Conservation (phyloP, 495 filamentous ascomycete species). For the Talaromyces adpressus region DNA sequence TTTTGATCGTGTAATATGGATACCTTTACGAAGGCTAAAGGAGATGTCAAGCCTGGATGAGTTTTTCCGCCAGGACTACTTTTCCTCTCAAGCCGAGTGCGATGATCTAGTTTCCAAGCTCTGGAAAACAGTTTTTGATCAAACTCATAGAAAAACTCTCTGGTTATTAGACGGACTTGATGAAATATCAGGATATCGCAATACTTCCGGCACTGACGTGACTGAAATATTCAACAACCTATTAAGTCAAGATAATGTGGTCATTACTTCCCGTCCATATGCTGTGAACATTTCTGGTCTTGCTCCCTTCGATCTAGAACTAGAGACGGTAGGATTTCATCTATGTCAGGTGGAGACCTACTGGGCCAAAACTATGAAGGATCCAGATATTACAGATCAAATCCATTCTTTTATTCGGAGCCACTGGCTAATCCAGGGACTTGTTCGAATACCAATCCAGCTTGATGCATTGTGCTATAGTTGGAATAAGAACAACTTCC, state of each 20-base stretch:
- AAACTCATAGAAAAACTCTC: constrained; percentile 20
- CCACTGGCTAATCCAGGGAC: constrained; percentile 25
- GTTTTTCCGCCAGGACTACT: constrained; percentile 21
- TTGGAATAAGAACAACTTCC: constrained; percentile 24
- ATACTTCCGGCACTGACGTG: constrained; percentile 11
- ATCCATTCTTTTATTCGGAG: constrained; percentile 27
- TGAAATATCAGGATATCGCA: constrained; percentile 27
- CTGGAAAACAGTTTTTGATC: constrained; percentile 4
- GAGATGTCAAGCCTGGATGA: constrained; percentile 13
- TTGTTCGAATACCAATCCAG: constrained; percentile 40
- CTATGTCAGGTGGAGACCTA: constrained; percentile 13
- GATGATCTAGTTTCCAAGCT: constrained; percentile 15
- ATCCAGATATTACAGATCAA: constrained; percentile 6
- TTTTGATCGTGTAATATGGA: constrained; percentile 28
- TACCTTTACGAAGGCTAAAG: constrained; percentile 25
- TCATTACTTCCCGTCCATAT: constrained; percentile 14
- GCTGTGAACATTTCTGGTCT: neutral
- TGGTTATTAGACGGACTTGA: constrained; percentile 37
- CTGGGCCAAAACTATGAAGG: constrained; percentile 26
- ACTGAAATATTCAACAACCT: constrained; percentile 21
- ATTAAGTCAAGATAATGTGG: constrained; percentile 24
- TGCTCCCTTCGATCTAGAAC: constrained; percentile 11
- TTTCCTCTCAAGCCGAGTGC: constrained; percentile 3
- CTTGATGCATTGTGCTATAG: constrained; percentile 39
- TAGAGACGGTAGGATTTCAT: constrained; percentile 15